Evolutionary conservation across 352 stramenopile genomes (phyloP), one percentile per base, ranked within the genome.

Genomic region (Pythium grandisporangium): DNA sequence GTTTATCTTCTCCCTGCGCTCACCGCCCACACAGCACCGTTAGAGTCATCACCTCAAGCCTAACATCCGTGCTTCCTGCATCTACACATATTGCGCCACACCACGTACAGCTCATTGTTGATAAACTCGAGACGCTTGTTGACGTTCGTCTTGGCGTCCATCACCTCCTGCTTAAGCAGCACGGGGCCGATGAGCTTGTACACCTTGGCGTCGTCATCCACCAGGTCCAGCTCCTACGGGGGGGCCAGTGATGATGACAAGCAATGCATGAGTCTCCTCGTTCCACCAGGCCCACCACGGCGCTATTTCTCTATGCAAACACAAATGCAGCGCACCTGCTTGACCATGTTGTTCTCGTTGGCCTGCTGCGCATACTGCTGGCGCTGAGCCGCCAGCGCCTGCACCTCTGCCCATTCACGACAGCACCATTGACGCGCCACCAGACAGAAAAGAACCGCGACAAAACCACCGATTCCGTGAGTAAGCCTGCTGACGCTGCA

Each of bases 281-380:
- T 14, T 19, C 12, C 21, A 33, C 5, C 30, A 11, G 23, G 8
- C 27, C 10, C 14, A 8, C 14, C 27, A 14, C 14, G 10, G 27
- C 14, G 10, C 27, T 32, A 8, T 14, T 8, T 32, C 27, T 32
- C 27, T 14, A 32, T 14, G 27, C 27, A 14, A 20, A n/a, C n/a
- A n/a, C n/a, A n/a, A n/a, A n/a, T n/a, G n/a, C n/a, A 6, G 16
- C 40, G 29, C 32, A 68, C 62, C 63, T 95, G 74, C 72, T 96
- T 89, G 22, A 98, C 93, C 90, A 98, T 97, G 60, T 91, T 90
- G 64, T 98, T 98, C 61, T 98, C 93, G 43, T 96, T 97, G 37
- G 85, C 60, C 48, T 98, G 93, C 45, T 92, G 77, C 53, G 94
- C 79, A 40, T 95, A 93, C 42, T 77, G 79, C 65, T 96, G 86